Base-by-base conservation (phyloP, 169 alveolate genomes). In the Plasmodium adleri region DNA sequence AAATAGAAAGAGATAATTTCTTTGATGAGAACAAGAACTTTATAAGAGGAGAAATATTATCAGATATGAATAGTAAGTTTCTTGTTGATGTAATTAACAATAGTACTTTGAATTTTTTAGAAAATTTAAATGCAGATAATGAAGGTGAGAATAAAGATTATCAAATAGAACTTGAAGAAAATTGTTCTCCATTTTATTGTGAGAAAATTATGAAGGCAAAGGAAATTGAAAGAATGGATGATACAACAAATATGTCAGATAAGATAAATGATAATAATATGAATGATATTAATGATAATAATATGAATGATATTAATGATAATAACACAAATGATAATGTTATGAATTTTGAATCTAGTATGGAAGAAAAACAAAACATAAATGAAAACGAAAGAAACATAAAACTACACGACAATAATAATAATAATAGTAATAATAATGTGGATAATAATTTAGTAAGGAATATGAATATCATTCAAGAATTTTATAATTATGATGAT, bases 201-300 rank as follows among this genome's bases (percentile, higher is more conserved):
- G 88, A 75, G 12, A 75, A 75, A 67, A 50, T 75, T 56, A 75
- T 75, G 88, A 75, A 62, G 32, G 88, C 88, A 28, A 60, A 75
- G 50, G 88, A 75, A 67, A 52, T 75, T 13, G 56, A 32, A 15
- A 3, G 43, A 15, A 2, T 12, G 1, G 59, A 50, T 1, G 59
- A 50, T 7, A 64, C 47, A 24, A 28, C 5, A 5, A 64, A 64
- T 9, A 20, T 20, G 22, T 26, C 32, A 3, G 32, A 26, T 1
- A 62, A 22, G 0, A 26, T 26, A 26, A 26, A 26, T 26, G 22
- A 0, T 20, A 20, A 20, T 20, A 20, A 20, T 20, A 20, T 20
- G 22, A 20, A 20, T 20, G 0, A 20, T 20, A 20, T 20, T 0
- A 20, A 20, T 20, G 22, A 0, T 20, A 20, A 20, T 20, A 20